Base-by-base conservation (phyloP, 805 yeast species). In the Jamesozyma hellenica region DNA sequence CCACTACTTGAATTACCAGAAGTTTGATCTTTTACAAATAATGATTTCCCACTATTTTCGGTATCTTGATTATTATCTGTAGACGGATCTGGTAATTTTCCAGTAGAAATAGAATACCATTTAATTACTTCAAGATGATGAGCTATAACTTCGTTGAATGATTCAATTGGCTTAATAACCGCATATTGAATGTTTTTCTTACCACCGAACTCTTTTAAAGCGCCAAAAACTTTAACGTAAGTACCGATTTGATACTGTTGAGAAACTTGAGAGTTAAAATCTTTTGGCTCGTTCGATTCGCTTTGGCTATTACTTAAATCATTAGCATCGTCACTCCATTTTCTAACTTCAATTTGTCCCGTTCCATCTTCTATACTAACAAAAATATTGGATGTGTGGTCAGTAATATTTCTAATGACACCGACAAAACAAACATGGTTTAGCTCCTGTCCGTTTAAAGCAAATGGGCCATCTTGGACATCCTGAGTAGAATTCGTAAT, bases 341-440 rank as follows among this genome's bases (percentile, higher is more conserved):
- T 71, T 50, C 81, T 71, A 35, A 82, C 70, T 19, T 77, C 79
- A 6, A 78, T 65, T 3, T 71, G 63, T 0, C 86, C 87, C 0
- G 92, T 78, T 10, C 92, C 90, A 56, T 82, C 94, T 52, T 82
- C 92, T n/a, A 82, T 53, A 15, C 77, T 75, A 34, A 80, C 55
- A 16, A 63, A 61, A 23, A 79, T 61, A 32, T 76, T 74, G 7
- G 79, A 66, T 1, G 82, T 71, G 42, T 70, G 71, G 42, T 77
- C 77, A 2, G 69, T 68, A 13, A 80, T 73, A 42, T 74, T 75
- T 53, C 90, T 69, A n/a, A 82, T 65, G 16, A 82, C 75, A 1
- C 87, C 94, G 7, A 79, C 74, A 50, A 82, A 71, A 19, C 78
- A 69, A 11, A 82, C 80, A 55, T 75, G 70, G 48, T 71, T 74